Percentiles rank a stretch among this genome's conserved stretches.
Conservation (phyloP, 2,329 filamentous ascomycete genomes). For the Penicillium sp. region DNA sequence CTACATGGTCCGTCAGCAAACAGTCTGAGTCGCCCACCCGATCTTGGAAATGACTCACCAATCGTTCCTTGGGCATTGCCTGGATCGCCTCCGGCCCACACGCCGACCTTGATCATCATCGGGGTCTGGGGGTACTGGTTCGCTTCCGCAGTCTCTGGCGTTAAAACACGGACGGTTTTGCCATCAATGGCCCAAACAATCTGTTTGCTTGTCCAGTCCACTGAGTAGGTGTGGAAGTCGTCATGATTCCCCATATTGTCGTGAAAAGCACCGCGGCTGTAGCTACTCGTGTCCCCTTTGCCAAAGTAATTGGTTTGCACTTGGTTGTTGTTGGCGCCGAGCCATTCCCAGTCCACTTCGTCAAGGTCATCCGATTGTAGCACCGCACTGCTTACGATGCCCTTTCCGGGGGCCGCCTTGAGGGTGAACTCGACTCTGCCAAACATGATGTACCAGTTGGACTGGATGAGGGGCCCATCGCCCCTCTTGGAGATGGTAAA, state of each 20-base stretch:
- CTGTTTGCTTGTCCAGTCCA: conserved; percentile 84
- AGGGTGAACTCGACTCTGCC: conserved; percentile 80
- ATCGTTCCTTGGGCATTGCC: conserved; percentile 76
- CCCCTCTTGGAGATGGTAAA: conserved; percentile 75
- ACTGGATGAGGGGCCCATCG: conserved; percentile 78
- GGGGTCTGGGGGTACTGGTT: conserved; percentile 87
- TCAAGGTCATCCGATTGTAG: conserved; percentile 87
- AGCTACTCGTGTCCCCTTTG: conserved; percentile 78
- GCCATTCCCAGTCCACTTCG: conserved; percentile 97
- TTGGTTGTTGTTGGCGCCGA: conserved; percentile 67
- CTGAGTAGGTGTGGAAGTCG: conserved; percentile 74
- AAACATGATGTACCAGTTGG: conserved; percentile 99
- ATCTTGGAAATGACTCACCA: conserved; percentile 35
- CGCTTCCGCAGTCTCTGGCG: conserved; percentile 59
- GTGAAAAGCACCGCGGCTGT: conserved; percentile 82
- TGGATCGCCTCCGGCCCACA: conserved; percentile 86
- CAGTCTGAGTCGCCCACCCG: conserved; percentile 5
- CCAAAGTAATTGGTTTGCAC: conserved; percentile 98
- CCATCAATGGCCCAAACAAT: conserved; percentile 84
- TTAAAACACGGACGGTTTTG: conserved; percentile 68
- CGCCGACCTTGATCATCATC: conserved; percentile 87
- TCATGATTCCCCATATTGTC: conserved; percentile 61
- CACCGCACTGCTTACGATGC: conserved; percentile 89
- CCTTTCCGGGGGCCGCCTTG: conserved; percentile 78
- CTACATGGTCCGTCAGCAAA: conserved; percentile 26